Conservation (phyloP, 768 basidiomycete genomes). For the Russula vinacea region DNA sequence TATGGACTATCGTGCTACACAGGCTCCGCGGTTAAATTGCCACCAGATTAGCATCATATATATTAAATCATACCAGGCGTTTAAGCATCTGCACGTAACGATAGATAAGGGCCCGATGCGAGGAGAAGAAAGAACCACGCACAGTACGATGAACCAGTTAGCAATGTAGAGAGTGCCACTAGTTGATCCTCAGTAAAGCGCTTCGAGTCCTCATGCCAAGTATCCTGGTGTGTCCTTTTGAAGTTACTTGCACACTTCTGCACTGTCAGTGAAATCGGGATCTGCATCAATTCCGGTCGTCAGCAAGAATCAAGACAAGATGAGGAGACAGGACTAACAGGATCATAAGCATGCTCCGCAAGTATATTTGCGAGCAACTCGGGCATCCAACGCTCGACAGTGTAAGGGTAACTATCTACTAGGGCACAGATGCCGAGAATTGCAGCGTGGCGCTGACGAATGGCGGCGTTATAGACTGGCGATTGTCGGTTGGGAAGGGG, state of each 20-base stretch:
- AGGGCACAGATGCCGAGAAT: conserved; percentile 93
- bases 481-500: conserved; percentile 64
- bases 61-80: neutral
- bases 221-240: conserved; percentile 81
- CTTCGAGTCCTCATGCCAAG: conserved; percentile 86
- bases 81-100: conserved; percentile 29
- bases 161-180: conserved; percentile 72
- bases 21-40: conserved; percentile 5
- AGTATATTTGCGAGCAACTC: conserved; percentile 74
- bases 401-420: conserved; percentile 93
- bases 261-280: conserved; percentile 83
- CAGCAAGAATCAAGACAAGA: conserved; percentile 7
- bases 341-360: conserved; percentile 83
- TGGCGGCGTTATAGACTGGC: conserved; percentile 60
- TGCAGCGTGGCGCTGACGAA: conserved; percentile 83
- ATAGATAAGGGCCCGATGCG: neutral
- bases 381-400: conserved; percentile 93
- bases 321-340: conserved; percentile 41
- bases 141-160: conserved; percentile 86
- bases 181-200: conserved; percentile 85
- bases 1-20: conserved; percentile 3
- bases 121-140: conserved; percentile 32
- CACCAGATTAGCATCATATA: conserved; percentile 13
- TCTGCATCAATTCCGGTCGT: conserved; percentile 40
- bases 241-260: conserved; percentile 76